Percentiles rank a stretch among this genome's conserved stretches.
These are phyloP conservation scores for Colletotrichum magnum DNA, from an alignment of 2,329 filamentous ascomycete genomes.

Conservation along the genomic window DNA sequence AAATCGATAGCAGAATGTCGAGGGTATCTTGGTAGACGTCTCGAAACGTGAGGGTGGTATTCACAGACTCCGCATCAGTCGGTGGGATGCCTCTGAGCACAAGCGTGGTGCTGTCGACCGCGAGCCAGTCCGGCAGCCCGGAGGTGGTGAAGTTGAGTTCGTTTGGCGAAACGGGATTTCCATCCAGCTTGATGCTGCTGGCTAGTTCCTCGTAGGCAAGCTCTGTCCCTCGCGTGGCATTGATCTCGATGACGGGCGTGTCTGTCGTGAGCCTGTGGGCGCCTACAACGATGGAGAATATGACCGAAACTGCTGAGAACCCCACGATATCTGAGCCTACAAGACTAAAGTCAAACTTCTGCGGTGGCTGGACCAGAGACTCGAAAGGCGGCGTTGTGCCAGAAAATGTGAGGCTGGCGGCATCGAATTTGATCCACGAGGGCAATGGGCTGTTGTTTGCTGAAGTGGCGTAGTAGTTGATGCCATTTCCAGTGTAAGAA, in stretches of 20 bases:
- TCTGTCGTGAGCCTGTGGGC: constrained; percentile 78
- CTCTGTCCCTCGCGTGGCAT: constrained; percentile 66
- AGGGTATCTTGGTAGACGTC: constrained; percentile 74
- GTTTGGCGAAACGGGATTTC: constrained; percentile 59
- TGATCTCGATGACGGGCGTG: constrained; percentile 68
- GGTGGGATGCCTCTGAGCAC: constrained; percentile 76
- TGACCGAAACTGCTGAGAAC: constrained; percentile 76
- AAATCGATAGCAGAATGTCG: constrained; percentile 63
- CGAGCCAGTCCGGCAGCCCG: constrained; percentile 77
- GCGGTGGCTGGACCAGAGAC: constrained; percentile 75
- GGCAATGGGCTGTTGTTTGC: constrained; percentile 85
- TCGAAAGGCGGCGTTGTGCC: constrained; percentile 78
- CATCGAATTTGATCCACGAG: constrained; percentile 86
- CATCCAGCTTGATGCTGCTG: constrained; percentile 71
- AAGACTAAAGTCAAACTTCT: constrained; percentile 79
- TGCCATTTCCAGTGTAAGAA: constrained; percentile 61
- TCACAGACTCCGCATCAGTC: constrained; percentile 68
- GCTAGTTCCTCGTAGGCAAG: constrained; percentile 68
- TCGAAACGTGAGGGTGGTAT: constrained; percentile 73
- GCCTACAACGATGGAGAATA: constrained; percentile 81
- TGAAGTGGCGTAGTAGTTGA: constrained; percentile 84
- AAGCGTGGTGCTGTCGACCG: constrained; percentile 74
- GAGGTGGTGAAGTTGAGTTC: constrained; percentile 68
- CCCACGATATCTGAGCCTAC: constrained; percentile 86
- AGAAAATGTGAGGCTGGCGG: constrained; percentile 73